Evolutionary conservation across 805 yeast species (phyloP).

Genomic region (Nakazawaea wickerhamii): DNA sequence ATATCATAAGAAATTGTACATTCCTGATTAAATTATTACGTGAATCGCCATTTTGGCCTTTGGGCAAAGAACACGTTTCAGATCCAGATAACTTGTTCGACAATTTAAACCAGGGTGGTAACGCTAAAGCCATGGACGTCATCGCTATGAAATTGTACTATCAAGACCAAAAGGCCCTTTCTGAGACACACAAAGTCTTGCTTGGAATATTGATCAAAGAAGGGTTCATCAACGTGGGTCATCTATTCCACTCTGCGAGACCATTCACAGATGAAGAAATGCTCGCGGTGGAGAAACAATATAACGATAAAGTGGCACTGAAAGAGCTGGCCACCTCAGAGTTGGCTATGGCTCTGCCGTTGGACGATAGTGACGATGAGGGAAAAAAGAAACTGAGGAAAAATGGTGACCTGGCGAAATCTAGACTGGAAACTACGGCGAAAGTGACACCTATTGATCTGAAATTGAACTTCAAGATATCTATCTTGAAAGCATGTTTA

Average conservation of each 20-base stretch:
- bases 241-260: conserved; percentile 49
- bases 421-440: conserved; percentile 13
- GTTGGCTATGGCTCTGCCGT: conserved; percentile 82
- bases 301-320: conserved; percentile 44
- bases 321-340: conserved; percentile 67
- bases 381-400: conserved; percentile 18
- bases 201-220: conserved; percentile 57
- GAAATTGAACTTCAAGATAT: conserved; percentile 30
- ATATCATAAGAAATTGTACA: conserved; percentile 36
- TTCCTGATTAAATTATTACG: conserved; percentile 47
- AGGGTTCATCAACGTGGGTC: conserved; percentile 59
- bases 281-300: conserved; percentile 34
- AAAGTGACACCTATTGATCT: conserved; percentile 15
- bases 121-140: conserved; percentile 46
- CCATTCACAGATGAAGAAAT: conserved; percentile 46
- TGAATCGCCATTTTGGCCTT: conserved; percentile 58
- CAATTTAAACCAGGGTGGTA: conserved; percentile 45
- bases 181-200: conserved; percentile 39
- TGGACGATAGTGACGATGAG: conserved; percentile 60
- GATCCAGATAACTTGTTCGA: conserved; percentile 18
- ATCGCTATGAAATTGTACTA: conserved; percentile 39
- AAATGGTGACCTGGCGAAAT: conserved; percentile 8
- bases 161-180: conserved; percentile 26
- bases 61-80: neutral
- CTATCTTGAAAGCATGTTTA: conserved; percentile 48